Conservation (phyloP, 2,329 filamentous ascomycete genomes). For the Aspergillus sp. region DNA sequence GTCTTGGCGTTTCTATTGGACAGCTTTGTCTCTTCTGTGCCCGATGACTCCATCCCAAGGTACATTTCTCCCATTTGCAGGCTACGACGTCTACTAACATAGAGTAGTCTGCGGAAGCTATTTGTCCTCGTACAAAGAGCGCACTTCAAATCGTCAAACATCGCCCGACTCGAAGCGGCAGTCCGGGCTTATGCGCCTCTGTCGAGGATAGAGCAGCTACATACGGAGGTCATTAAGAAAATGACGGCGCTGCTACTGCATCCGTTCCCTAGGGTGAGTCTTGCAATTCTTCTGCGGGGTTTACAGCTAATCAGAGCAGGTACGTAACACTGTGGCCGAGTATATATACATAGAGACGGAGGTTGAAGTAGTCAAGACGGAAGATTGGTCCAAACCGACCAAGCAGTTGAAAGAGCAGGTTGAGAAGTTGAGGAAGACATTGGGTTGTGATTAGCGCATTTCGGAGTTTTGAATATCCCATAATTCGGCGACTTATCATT, state of each 20-base stretch:
- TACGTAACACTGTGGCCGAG: constrained; percentile 39
- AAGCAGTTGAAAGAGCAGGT: constrained; percentile 38
- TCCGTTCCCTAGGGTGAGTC: constrained; percentile 74
- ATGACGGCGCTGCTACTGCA: constrained; percentile 73
- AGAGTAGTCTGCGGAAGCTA: constrained; percentile 57
- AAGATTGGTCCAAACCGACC: constrained; percentile 39
- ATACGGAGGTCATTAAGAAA: constrained; percentile 64
- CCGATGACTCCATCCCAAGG: constrained; percentile 49
- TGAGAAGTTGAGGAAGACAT: constrained; percentile 27
- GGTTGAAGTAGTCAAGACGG: constrained; percentile 31
- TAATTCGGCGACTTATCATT: too few relatives aligned
- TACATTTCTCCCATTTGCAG: constrained; percentile 19
- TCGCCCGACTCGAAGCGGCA: constrained; percentile 78
- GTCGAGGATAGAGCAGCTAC: constrained; percentile 54
- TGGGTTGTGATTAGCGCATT: constrained; percentile 17
- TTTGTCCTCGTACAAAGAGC: constrained; percentile 74
- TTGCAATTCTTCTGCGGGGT: background rate
- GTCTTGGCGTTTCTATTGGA: constrained; percentile 76
- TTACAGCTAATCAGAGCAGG: constrained; percentile 25
- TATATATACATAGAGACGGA: constrained; percentile 39
- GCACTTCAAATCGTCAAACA: constrained; percentile 79
- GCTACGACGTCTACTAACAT: constrained; percentile 1
- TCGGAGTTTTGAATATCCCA: background rate
- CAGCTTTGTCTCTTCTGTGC: constrained; percentile 43
- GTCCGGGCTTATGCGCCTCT: constrained; percentile 77